Base-by-base conservation (phyloP, 768 basidiomycete species). In the Kondoa subrosea region DNA sequence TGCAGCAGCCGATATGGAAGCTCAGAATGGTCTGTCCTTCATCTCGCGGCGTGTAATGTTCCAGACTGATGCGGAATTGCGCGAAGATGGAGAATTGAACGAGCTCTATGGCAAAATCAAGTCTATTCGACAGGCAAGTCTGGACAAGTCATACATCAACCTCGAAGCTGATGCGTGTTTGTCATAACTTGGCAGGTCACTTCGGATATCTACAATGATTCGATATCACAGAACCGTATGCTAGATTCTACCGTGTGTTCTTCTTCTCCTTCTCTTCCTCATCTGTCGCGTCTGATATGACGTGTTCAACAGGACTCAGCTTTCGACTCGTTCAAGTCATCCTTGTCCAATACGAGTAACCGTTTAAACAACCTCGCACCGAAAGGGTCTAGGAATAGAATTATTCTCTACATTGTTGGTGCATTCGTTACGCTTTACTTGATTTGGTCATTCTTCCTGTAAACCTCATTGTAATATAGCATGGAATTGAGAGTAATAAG, bases 241-340 rank as follows among this genome's bases (percentile, higher is more conserved):
- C 77, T 78, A 61, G 74, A 75, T 15, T 77, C 74, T 57, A 78
- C 77, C 2, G 74, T 75, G 67, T 27, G 69, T 29, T 26, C n/a
- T n/a, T n/a, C n/a, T n/a, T n/a, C n/a, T n/a, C n/a, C n/a, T n/a
- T n/a, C n/a, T n/a, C 64, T 26, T 30, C 62, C 69, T 69, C 59
- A 71, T 72, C 57, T 61, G 72, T 73, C 31, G 34, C 27, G 29
- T 17, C 29, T 33, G 2, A 25, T 68, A 1, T 58, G 21, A 1
- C 27, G 29, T 30, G 25, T 14, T 29, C 56, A 3, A 26, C 66
- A 71, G 69, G 67, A 66, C 29, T 25, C 29, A 15, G 29, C 64
- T 21, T 66, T 70, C 40, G 63, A 68, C 58, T 59, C 64, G 27
- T 69, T 69, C 59, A 65, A 68, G 32, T 62, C 57, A 21, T 66